These are phyloP conservation scores for Yarrowia porcina DNA, from an alignment of 805 yeast genomes.

Conservation along the genomic window DNA sequence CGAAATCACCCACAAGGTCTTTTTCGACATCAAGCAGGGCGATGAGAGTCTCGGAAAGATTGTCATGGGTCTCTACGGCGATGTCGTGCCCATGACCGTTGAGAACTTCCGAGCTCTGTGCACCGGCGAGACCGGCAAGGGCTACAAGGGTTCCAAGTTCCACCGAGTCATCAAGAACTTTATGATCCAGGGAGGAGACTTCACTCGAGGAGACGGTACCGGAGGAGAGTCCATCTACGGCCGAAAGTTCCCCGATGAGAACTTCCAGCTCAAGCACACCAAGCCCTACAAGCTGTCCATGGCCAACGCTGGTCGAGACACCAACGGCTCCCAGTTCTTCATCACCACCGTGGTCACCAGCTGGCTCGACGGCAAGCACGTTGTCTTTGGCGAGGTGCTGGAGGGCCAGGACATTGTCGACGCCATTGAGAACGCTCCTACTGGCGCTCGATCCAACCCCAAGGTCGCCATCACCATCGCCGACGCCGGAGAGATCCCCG, in stretches of 20 bases:
- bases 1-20: slow-evolving; percentile 72
- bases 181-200: slow-evolving; percentile 89
- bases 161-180: slow-evolving; percentile 71
- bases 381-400: slow-evolving; percentile 91
- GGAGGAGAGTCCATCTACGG: slow-evolving; percentile 85
- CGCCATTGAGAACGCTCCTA: slow-evolving; percentile 69
- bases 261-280: slow-evolving; percentile 53
- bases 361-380: slow-evolving; percentile 94
- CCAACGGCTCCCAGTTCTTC: slow-evolving; percentile 91
- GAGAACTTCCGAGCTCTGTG: slow-evolving; percentile 83
- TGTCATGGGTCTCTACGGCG: slow-evolving; percentile 83
- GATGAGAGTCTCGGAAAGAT: slow-evolving; percentile 74
- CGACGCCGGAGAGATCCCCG: slow-evolving; percentile 58
- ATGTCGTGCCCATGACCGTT: slow-evolving; percentile 80
- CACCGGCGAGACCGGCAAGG: slow-evolving; percentile 67
- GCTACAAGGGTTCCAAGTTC: slow-evolving; percentile 62
- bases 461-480: slow-evolving; percentile 58
- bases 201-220: slow-evolving; percentile 56
- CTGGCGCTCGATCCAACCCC: slow-evolving; percentile 71
- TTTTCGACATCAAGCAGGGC: slow-evolving; percentile 80
- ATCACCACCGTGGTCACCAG: slow-evolving; percentile 85
- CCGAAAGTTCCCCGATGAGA: slow-evolving; percentile 70
- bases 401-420: slow-evolving; percentile 77
- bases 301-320: slow-evolving; percentile 71
- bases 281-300: slow-evolving; percentile 67